Base-by-base conservation (phyloP, 257 asterid species). In the Plantago major region DNA sequence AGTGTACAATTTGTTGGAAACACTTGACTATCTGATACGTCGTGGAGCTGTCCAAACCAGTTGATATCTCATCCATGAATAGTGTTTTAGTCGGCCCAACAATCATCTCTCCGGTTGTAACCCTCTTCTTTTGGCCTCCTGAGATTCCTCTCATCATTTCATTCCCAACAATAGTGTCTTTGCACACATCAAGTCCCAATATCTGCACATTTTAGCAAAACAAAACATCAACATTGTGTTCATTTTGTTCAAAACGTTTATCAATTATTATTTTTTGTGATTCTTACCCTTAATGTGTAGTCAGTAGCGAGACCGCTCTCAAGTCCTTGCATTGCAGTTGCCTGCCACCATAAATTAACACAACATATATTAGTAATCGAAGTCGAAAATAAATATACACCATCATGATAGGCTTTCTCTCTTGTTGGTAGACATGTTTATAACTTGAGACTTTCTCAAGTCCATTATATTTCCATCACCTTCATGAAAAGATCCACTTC, bases 401-500 rank as follows among this genome's bases (percentile, higher is more conserved):
- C 38, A 55, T 61, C 38, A 55, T 61, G 42, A 18, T 2, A 19
- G 43, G 17, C 14, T 7, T 10, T 3, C 26, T 22, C 26, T 22
- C 26, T 28, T 42, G 38, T 42, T 37, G 46, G 56, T 18, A 16
- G 26, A 52, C 57, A 52, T 30, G 26, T 15, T 54, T 6, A 3
- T 19, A 13, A 26, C 18, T 16, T 49, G 0, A 30, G 58, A 1
- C 58, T 37, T 16, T 52, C 58, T 52, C 17, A 4, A 51, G 56
- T 51, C 40, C 38, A 51, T 51, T 15, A 10, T 12, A 7, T 3
- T 6, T 5, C 40, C 55, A 12, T 52, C 78, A 89, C 96, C 97
- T 87, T 90, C 97, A 90, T 90, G 76, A 81, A 90, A 54, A 85
- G 81, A 79, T 90, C 96, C 40, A 85, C 85, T 49, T 83, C 95